Conservation (phyloP, 768 basidiomycete genomes). For the Clavaria fumosa region DNA sequence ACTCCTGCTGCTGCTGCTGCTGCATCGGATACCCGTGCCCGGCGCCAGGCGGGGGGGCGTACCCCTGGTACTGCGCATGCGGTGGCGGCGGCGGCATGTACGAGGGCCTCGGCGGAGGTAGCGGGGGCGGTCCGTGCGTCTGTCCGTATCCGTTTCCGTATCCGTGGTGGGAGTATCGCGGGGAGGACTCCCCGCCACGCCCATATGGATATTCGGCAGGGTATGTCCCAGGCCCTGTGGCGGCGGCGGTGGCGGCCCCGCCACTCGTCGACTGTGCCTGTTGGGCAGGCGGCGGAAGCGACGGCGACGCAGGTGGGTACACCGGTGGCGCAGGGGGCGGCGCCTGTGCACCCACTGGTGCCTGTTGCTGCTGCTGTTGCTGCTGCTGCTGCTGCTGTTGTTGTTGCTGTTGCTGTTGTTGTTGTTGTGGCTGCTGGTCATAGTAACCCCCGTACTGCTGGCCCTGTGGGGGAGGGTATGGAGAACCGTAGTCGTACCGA, state of each 20-base stretch:
- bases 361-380: neutral
- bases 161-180: neutral
- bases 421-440: conserved; percentile 12
- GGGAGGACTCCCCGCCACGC: neutral
- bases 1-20: conserved; percentile 8
- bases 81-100: neutral
- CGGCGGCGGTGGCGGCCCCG: no score
- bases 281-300: no score
- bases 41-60: neutral
- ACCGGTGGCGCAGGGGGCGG: no score
- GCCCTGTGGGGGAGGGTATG: conserved; percentile 7
- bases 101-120: neutral
- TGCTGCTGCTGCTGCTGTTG: neutral
- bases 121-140: neutral
- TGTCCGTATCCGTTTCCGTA: conserved; percentile 1
- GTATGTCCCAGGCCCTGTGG: no score
- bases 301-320: no score
- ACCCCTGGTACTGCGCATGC: neutral
- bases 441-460: conserved; percentile 9
- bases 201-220: neutral
- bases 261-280: no score
- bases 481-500: conserved; percentile 6
- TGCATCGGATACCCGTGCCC: conserved; percentile 1
- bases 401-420: conserved; percentile 4
- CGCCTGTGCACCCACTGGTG: neutral